phyloP scores from a whole-genome alignment of 2,329 filamentous ascomycete species.

The Fusarium piperis region DNA sequence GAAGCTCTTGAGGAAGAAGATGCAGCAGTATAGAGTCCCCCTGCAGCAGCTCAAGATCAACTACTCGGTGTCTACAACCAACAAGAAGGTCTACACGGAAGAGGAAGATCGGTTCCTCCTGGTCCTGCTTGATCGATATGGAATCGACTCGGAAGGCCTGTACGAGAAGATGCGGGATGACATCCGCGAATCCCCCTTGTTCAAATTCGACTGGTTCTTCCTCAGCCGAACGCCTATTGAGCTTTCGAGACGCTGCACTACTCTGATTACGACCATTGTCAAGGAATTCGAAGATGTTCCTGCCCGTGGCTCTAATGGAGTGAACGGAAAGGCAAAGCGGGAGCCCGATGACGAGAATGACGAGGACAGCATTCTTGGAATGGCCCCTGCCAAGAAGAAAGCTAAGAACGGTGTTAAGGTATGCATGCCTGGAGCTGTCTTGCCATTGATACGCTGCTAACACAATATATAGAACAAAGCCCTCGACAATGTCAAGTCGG shows the following conservation, averaged over 20 bases:
- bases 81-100: slow-evolving; percentile 99
- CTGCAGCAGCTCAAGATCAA: slow-evolving; percentile 98
- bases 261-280: slow-evolving; percentile 91
- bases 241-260: slow-evolving; percentile 91
- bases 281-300: slow-evolving; percentile 87
- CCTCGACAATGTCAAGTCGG: slow-evolving; percentile 85
- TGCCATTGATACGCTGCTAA: slow-evolving; percentile 21
- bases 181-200: slow-evolving; percentile 91
- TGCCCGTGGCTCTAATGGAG: slow-evolving; percentile 64
- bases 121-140: slow-evolving; percentile 90
- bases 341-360: slow-evolving; percentile 84
- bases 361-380: slow-evolving; percentile 81
- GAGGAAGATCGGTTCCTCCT: slow-evolving; percentile 96
- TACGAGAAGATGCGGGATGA: slow-evolving; percentile 98
- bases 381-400: slow-evolving; percentile 94
- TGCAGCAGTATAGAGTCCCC: slow-evolving; percentile 95
- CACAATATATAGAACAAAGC: slow-evolving; percentile 79
- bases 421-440: slow-evolving; percentile 31
- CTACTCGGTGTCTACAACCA: slow-evolving; percentile 98
- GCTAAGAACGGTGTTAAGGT: slow-evolving; percentile 89
- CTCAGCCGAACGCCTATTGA: slow-evolving; percentile 92
- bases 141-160: slow-evolving; percentile 88
- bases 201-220: slow-evolving; percentile 99
- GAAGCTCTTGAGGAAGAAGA: slow-evolving; percentile 93
- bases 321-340: slow-evolving; percentile 77